A percentile compares a stretch with the other conserved stretches of the same genome.
Conservation (phyloP, 1,284 basidiomycete genomes). For the Xerocomus amazonicus region DNA sequence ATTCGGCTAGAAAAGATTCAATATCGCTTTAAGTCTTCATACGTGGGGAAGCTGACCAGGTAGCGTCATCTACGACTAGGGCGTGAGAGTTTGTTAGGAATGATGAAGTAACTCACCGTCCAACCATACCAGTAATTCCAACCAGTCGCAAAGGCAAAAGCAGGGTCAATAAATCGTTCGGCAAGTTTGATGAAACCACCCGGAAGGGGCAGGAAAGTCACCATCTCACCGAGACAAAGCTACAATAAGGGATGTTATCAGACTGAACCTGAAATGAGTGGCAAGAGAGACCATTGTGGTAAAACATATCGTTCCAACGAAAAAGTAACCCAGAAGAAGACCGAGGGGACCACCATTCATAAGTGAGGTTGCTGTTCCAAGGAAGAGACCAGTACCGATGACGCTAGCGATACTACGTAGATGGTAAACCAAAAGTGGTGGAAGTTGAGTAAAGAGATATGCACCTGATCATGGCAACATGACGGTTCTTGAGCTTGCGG, state of each 20-base stretch:
- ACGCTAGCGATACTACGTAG: slow-evolving; percentile 38
- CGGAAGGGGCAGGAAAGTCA: slow-evolving; percentile 38
- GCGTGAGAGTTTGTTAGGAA: slow-evolving; percentile 1
- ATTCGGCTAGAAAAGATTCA: slow-evolving; percentile 42
- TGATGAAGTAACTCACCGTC: slow-evolving; percentile 36
- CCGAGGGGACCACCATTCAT: slow-evolving; percentile 31
- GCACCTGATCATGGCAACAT: slow-evolving; percentile 35
- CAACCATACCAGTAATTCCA: slow-evolving; percentile 71
- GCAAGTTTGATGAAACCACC: slow-evolving; percentile 70
- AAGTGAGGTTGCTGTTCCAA: slow-evolving; percentile 34
- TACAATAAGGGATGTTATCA: slow-evolving; percentile 4
- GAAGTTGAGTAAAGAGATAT: background rate
- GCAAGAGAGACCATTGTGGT: slow-evolving; percentile 25
- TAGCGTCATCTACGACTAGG: slow-evolving; percentile 20
- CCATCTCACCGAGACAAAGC: slow-evolving; percentile 36
- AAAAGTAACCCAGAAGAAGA: slow-evolving; percentile 32
- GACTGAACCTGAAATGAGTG: background rate
- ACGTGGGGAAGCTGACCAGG: slow-evolving; percentile 17
- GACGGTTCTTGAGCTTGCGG: slow-evolving; percentile 31
- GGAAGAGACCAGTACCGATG: slow-evolving; percentile 48
- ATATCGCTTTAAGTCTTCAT: background rate
- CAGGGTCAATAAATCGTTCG: slow-evolving; percentile 66
- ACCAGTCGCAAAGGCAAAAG: slow-evolving; percentile 63
- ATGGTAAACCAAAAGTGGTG: background rate
- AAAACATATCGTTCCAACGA: slow-evolving; percentile 34